These are phyloP conservation scores for Erigeron canadensis DNA, from an alignment of 129 eudicot genomes.

Conservation along the genomic window DNA sequence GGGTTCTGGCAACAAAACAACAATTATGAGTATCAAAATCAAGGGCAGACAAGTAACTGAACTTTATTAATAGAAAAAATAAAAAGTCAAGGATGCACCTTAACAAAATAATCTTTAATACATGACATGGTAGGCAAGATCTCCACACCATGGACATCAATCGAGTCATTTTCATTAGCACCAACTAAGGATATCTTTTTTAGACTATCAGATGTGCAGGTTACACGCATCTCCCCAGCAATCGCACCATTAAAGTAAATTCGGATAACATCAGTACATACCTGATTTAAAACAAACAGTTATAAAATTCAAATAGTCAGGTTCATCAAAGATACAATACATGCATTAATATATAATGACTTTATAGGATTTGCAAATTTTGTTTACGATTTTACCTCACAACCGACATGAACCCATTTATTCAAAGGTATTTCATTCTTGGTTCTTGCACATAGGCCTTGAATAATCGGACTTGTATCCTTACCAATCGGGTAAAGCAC, in stretches of 20 bases:
- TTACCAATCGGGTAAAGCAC: slow-evolving; percentile 50
- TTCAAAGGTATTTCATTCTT: slow-evolving; percentile 46
- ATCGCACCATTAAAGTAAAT: slow-evolving; percentile 61
- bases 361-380: background rate
- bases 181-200: slow-evolving; percentile 45
- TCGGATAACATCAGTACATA: slow-evolving; percentile 44
- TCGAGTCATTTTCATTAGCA: slow-evolving; percentile 35
- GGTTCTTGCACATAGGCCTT: slow-evolving; percentile 37
- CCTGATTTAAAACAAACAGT: slow-evolving; percentile 46
- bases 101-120: slow-evolving; percentile 43
- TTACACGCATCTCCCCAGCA: slow-evolving; percentile 51
- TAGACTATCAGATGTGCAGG: slow-evolving; percentile 33
- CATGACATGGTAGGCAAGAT: slow-evolving; percentile 43
- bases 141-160: slow-evolving; percentile 51
- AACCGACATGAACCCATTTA: slow-evolving; percentile 89
- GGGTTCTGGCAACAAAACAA: slow-evolving; percentile 51
- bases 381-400: slow-evolving; percentile 52
- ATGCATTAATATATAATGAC: slow-evolving; percentile 1
- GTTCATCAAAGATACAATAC: slow-evolving; percentile 12
- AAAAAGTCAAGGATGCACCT: slow-evolving; percentile 47
- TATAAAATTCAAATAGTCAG: background rate
- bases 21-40: slow-evolving; percentile 18
- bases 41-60: background rate
- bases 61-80: background rate
- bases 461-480: slow-evolving; percentile 25